A percentile compares a stretch with the other conserved stretches of the same genome.
phyloP scores from a whole-genome alignment of 768 basidiomycete species.

The Mycena chlorophos region DNA sequence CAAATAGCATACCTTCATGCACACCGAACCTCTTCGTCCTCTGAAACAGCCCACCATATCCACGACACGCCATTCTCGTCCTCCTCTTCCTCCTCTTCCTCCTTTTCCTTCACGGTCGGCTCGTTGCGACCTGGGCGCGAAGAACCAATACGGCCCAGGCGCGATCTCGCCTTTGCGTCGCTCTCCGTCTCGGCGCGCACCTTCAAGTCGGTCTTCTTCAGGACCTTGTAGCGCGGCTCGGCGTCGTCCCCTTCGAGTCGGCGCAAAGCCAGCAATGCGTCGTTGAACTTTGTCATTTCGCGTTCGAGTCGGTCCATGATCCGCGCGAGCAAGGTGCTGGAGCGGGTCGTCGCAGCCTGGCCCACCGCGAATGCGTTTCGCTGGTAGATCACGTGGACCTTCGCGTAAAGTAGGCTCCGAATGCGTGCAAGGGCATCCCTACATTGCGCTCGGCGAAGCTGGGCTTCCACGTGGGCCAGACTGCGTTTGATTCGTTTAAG shows the following conservation, averaged over 20 bases:
- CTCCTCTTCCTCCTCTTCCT: not conserved
- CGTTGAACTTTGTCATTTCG: constrained; percentile 1
- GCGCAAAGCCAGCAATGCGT: not conserved
- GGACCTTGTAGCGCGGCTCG: not conserved
- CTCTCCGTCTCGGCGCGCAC: constrained; percentile 7
- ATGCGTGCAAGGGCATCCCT: not conserved
- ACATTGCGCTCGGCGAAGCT: constrained; percentile 8
- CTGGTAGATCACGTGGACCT: constrained; percentile 6
- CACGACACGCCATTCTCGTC: constrained; percentile 1
- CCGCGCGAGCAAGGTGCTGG: constrained; percentile 1
- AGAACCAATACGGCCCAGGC: constrained; percentile 1
- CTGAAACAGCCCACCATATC: constrained; percentile 13
- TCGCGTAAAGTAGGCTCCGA: constrained; percentile 5
- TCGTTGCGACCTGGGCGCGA: not conserved
- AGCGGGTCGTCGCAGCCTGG: constrained; percentile 3
- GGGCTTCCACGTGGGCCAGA: constrained; percentile 4
- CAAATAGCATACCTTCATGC: constrained; percentile 10
- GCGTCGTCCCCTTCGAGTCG: not conserved
- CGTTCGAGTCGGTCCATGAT: constrained; percentile 5
- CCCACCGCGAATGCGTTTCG: constrained; percentile 1
- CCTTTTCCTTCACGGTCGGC: not conserved
- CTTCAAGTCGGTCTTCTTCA: constrained; percentile 2
- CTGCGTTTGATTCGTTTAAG: not conserved
- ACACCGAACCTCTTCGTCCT: constrained; percentile 6
- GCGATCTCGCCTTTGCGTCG: constrained; percentile 5